Base-by-base conservation (phyloP, 208 protist species). In the Leishmania amazonensis region DNA sequence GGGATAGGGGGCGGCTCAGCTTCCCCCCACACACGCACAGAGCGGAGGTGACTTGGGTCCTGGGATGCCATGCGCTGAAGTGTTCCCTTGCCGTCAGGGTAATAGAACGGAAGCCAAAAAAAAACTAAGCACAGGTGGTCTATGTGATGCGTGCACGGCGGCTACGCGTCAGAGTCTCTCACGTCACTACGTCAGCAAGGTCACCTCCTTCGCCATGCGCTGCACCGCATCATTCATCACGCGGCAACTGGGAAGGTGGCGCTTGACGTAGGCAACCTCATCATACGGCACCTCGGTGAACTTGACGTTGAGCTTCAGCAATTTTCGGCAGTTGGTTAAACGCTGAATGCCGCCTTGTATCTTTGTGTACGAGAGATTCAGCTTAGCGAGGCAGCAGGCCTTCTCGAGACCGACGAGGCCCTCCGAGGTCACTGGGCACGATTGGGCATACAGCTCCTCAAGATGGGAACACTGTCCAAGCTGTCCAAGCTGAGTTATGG, bases 321-420 rank as follows among this genome's bases (percentile, higher is more conserved):
- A 68, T 24, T 62, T 31, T 15, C 70, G 75, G 76, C 78, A 85
- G 8, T 35, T 57, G 0, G 68, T 74, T 7, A 88, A 75, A 24
- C 70, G 24, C 6, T 21, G 28, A 21, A 84, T 81, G 31, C 74
- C 64, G 21, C 40, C 54, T 9, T 72, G 67, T 51, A 90, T 64
- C 71, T 80, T 78, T 19, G 87, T 85, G 81, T 84, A 86, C 4
- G 81, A 79, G 19, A 88, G 81, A 70, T 86, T 90, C 45, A 90
- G 76, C 75, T 88, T 88, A 0, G 45, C 9, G 9, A 90, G 64
- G 11, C 42, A 31, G 64, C 49, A 47, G 17, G 81, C 81, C 19
- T 62, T 62, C 60, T 90, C 84, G 24, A 90, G 75, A 19, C 78
- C 84, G 3, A 38, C 70, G 58, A 90, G n/a, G 21, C 81, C 87